Conservation (phyloP, 495 filamentous ascomycete genomes). For the Cetradonia linearis region DNA sequence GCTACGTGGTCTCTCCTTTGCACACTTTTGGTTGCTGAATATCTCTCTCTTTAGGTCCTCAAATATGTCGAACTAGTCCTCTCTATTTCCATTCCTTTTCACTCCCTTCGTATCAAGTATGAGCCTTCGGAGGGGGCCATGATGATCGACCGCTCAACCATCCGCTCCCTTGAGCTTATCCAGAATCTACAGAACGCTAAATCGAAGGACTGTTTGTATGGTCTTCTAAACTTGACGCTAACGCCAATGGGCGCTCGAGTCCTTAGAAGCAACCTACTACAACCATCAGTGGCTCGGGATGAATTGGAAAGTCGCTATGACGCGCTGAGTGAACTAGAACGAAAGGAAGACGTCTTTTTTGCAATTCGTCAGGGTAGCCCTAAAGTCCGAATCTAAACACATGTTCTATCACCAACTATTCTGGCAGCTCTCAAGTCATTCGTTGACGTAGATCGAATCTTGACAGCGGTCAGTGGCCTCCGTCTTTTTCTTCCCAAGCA, state of each 20-base stretch:
- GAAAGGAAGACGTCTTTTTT: constrained; percentile 80
- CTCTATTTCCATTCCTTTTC: constrained; percentile 53
- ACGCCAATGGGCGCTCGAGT: constrained; percentile 83
- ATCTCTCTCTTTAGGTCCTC: constrained; percentile 45
- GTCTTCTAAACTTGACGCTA: constrained; percentile 69
- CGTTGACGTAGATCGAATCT: constrained; percentile 56
- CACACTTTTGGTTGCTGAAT: constrained; percentile 21
- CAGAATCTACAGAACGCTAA: constrained; percentile 71
- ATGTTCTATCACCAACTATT: constrained; percentile 13
- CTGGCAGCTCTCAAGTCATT: constrained; percentile 58
- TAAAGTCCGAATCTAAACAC: background rate
- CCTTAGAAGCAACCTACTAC: constrained; percentile 71
- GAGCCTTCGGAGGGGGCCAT: constrained; percentile 85
- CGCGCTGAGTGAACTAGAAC: constrained; percentile 72
- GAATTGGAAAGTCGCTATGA: constrained; percentile 60
- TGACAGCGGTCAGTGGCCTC: constrained; percentile 44
- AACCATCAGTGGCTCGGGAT: constrained; percentile 68
- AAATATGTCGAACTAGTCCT: constrained; percentile 68
- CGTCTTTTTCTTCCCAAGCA: constrained; percentile 20
- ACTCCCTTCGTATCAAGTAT: constrained; percentile 78
- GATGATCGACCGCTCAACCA: constrained; percentile 85
- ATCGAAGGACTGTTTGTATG: constrained; percentile 71
- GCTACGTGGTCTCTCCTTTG: background rate
- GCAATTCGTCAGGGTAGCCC: constrained; percentile 53
- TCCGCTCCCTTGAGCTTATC: constrained; percentile 75